A percentile compares a stretch with the other conserved stretches of the same genome.
Conservation (phyloP, 2,329 filamentous ascomycete genomes). For the Exophiala aquamarina region DNA sequence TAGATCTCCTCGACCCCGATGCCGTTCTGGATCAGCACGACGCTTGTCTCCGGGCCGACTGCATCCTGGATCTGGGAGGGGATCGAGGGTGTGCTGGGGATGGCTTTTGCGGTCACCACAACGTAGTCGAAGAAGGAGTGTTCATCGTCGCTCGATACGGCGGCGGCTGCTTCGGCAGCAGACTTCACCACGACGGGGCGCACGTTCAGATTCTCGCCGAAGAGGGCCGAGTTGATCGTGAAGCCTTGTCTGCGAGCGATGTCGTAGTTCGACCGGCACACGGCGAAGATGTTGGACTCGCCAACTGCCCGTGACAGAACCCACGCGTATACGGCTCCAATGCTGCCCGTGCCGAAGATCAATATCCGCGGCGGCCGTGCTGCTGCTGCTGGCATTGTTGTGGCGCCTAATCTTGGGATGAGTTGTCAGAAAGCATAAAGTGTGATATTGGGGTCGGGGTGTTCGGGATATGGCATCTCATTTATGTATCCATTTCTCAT, state of each 20-base stretch:
- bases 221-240: conserved; percentile 30
- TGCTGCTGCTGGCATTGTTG: neutral
- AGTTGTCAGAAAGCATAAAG: no score
- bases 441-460: no score
- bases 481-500: no score
- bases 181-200: conserved; percentile 26
- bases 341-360: conserved; percentile 35
- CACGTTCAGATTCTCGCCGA: conserved; percentile 28
- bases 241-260: conserved; percentile 29
- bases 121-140: conserved; percentile 45
- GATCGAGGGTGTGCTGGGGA: conserved; percentile 39
- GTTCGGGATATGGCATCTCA: no score
- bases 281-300: conserved; percentile 30
- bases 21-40: conserved; percentile 63
- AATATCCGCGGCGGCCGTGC: conserved; percentile 30
- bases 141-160: neutral
- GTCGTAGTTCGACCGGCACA: conserved; percentile 37
- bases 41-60: conserved; percentile 45
- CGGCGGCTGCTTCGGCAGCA: conserved; percentile 23
- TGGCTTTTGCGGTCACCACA: conserved; percentile 49
- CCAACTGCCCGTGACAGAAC: conserved; percentile 30
- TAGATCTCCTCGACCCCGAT: conserved; percentile 61
- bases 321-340: conserved; percentile 34
- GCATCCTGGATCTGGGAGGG: conserved; percentile 40
- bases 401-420: no score